Percentiles rank a stretch among this genome's conserved stretches.
Conservation (phyloP, 2,329 filamentous ascomycete species). For the Aureobasidium sp. region DNA sequence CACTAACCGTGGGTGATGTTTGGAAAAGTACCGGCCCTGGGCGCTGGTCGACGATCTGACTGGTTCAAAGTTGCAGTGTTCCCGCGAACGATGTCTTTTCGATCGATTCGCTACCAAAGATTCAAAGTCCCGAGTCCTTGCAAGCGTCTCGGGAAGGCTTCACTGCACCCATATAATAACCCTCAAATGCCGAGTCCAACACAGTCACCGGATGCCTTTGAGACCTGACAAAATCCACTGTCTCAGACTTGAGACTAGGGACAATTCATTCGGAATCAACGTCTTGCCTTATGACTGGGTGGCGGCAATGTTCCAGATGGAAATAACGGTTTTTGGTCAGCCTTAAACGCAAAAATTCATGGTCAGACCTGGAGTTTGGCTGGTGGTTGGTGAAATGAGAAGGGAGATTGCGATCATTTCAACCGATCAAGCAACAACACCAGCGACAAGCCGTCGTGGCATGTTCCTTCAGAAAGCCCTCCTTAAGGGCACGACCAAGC, state of each 20-base stretch:
- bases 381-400: conserved; percentile 12
- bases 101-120: conserved; percentile 12
- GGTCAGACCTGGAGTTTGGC: conserved; percentile 11
- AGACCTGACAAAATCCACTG: conserved; percentile 10
- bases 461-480: conserved; percentile 1
- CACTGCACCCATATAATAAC: conserved; percentile 11
- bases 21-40: conserved; percentile 9
- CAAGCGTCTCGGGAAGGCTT: conserved; percentile 12
- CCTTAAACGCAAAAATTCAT: conserved; percentile 11
- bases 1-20: conserved; percentile 10
- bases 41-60: conserved; percentile 10
- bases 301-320: conserved; percentile 13
- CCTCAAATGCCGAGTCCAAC: conserved; percentile 8
- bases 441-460: conserved; percentile 4
- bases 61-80: conserved; percentile 1
- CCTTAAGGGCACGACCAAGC: background rate
- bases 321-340: conserved; percentile 12
- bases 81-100: conserved; percentile 12
- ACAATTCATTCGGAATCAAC: conserved; percentile 4
- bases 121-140: conserved; percentile 9
- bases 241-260: conserved; percentile 12
- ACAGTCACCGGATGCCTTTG: conserved; percentile 6
- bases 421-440: background rate
- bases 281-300: conserved; percentile 12
- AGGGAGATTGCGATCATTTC: conserved; percentile 12